Evolutionary conservation across 805 yeast genomes (phyloP).

Genomic region (Starmerella etchellsii): DNA sequence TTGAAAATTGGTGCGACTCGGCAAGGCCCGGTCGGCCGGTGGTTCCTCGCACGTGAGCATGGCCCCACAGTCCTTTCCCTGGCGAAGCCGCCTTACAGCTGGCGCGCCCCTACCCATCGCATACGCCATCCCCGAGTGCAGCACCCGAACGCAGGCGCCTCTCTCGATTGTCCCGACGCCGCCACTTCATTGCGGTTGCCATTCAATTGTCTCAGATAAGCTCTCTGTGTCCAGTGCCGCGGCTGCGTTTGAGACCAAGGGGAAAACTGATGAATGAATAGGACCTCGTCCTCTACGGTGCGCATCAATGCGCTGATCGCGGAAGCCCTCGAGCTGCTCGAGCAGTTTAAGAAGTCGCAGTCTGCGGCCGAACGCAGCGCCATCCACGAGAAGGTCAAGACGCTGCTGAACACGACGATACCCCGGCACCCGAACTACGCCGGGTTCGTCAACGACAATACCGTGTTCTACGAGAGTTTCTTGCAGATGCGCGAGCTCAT

Average conservation of each 20-base stretch:
- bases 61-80: no score
- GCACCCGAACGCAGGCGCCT: no score
- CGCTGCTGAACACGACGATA: conserved; percentile 6
- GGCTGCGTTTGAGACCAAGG: no score
- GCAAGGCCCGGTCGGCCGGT: no score
- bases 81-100: no score
- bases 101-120: no score
- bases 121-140: no score
- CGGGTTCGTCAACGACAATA: conserved; percentile 1
- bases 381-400: conserved; percentile 7
- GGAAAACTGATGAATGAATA: conserved; percentile 9
- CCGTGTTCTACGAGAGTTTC: conserved; percentile 10
- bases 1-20: no score
- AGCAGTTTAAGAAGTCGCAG: conserved; percentile 5
- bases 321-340: conserved; percentile 11
- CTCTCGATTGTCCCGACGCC: no score
- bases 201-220: no score
- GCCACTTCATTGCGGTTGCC: not conserved
- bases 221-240: no score
- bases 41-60: no score
- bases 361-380: conserved; percentile 2
- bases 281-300: not conserved
- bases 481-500: conserved; percentile 2
- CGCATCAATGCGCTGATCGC: conserved; percentile 8
- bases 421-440: conserved; percentile 11